Evolutionary conservation across 345 rosid genomes (phyloP).

Genomic region (Eucalyptus pauciflora): DNA sequence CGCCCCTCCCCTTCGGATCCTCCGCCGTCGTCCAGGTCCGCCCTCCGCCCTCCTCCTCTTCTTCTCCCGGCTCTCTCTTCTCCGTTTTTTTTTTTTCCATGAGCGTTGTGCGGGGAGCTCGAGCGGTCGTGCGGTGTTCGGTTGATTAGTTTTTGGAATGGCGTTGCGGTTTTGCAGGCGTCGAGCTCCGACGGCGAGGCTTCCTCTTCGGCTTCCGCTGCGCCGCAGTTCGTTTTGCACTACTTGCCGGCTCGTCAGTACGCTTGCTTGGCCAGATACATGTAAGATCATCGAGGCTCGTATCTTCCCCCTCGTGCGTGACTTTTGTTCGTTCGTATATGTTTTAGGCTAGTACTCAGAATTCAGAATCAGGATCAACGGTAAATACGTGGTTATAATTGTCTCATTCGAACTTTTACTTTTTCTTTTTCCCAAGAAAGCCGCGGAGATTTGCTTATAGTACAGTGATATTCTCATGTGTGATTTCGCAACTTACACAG

Average conservation of each 20-base stretch:
- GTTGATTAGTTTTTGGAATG: background rate
- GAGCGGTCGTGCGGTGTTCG: background rate
- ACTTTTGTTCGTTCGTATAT: background rate
- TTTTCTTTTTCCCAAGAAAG: background rate
- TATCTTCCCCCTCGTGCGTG: background rate
- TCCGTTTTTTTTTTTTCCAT: background rate
- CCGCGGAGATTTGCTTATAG: background rate
- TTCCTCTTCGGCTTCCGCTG: background rate
- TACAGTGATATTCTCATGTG: background rate
- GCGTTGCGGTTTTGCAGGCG: slow-evolving; percentile 18
- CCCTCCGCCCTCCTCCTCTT: background rate
- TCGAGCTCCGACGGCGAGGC: slow-evolving; percentile 26
- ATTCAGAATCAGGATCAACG: background rate
- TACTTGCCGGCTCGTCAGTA: slow-evolving; percentile 23
- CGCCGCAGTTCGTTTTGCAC: slow-evolving; percentile 52
- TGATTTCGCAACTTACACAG: background rate
- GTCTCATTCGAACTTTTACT: background rate
- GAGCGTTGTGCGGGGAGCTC: background rate
- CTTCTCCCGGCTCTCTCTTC: background rate
- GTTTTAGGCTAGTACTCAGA: background rate
- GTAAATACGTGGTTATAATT: background rate
- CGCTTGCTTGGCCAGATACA: slow-evolving; percentile 42
- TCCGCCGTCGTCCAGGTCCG: slow-evolving; percentile 67
- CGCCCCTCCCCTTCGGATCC: slow-evolving; percentile 63
- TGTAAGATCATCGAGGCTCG: slow-evolving; percentile 24